These are phyloP conservation scores for Boletus fagicola DNA, from an alignment of 768 basidiomycete genomes.

Conservation along the genomic window DNA sequence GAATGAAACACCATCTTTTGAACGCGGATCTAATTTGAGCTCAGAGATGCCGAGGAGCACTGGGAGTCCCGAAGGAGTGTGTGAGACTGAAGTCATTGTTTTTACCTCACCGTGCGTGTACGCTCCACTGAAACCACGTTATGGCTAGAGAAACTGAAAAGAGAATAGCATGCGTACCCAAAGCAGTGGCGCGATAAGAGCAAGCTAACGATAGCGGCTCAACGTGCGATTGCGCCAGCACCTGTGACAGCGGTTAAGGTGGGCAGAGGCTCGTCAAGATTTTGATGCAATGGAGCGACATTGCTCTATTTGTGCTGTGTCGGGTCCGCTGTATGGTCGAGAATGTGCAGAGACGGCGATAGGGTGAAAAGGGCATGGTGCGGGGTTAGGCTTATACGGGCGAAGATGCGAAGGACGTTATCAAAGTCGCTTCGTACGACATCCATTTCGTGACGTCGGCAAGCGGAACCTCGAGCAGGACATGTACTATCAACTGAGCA, in stretches of 20 bases:
- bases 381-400: slow-evolving; percentile 11
- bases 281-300: neutral
- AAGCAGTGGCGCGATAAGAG: neutral
- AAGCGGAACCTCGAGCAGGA: neutral
- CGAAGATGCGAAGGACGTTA: neutral
- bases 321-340: neutral
- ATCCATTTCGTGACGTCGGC: slow-evolving; percentile 4
- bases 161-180: neutral
- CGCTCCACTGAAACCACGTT: too few species aligned
- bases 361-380: neutral
- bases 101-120: neutral
- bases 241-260: neutral
- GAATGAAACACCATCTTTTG: neutral
- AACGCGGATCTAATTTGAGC: neutral
- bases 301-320: neutral
- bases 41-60: neutral
- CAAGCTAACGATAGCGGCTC: neutral
- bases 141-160: neutral
- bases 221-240: neutral
- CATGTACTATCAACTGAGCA: neutral
- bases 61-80: neutral
- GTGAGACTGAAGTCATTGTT: neutral
- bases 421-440: neutral
- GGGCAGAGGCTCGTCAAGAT: neutral
- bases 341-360: slow-evolving; percentile 1